These are phyloP conservation scores for Rhododendron griersonianum DNA, from an alignment of 148 eudicot species.

Conservation along the genomic window DNA sequence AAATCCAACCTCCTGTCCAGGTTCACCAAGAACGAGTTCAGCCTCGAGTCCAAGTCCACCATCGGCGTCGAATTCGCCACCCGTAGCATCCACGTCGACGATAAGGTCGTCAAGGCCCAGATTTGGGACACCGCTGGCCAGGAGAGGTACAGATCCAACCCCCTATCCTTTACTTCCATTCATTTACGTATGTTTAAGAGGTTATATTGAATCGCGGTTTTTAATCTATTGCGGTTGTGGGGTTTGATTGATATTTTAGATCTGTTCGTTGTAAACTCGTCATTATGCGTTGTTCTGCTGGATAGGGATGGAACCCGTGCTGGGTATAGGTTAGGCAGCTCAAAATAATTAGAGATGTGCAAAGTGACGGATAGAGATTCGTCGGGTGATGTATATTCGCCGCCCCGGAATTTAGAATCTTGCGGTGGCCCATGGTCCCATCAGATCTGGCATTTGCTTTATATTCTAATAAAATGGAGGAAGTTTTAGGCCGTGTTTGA, in stretches of 20 bases:
- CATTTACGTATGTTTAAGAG: too few relatives aligned
- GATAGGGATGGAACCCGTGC: not conserved
- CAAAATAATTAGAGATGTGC: not conserved
- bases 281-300: not conserved
- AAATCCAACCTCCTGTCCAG: constrained; percentile 54
- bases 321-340: not conserved
- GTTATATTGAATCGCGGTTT: not conserved
- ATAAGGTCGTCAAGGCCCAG: constrained; percentile 68
- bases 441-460: not conserved
- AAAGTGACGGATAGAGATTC: not conserved
- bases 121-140: constrained; percentile 79
- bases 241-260: not conserved
- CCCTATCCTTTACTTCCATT: not conserved
- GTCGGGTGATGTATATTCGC: not conserved
- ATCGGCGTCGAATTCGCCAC: constrained; percentile 74
- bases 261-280: not conserved
- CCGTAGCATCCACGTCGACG: constrained; percentile 53
- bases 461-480: not conserved
- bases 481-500: not conserved
- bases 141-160: constrained; percentile 33
- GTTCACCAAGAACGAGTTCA: constrained; percentile 62
- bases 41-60: constrained; percentile 63
- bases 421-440: not conserved
- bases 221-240: not conserved
- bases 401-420: not conserved